A percentile compares a stretch with the other conserved stretches of the same genome.
These are phyloP conservation scores for Cyclotella atomus DNA, from an alignment of 108 stramenopile species.

Conservation along the genomic window DNA sequence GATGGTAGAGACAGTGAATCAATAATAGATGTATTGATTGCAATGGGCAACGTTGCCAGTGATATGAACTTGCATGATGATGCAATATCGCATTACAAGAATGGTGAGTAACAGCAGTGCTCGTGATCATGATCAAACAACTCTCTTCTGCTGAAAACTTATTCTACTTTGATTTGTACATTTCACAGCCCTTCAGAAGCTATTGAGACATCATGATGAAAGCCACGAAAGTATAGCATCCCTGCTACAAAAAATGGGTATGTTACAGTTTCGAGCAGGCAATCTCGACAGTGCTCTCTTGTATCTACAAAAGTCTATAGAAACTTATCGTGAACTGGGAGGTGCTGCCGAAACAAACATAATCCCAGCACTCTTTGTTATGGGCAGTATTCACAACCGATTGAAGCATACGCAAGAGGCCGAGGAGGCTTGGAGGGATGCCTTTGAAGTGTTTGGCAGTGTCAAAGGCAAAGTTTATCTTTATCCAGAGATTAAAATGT, in stretches of 20 bases:
- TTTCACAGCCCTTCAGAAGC: constrained; percentile 43
- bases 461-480: background rate
- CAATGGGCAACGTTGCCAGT: constrained; percentile 69
- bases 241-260: constrained; percentile 71
- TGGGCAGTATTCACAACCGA: constrained; percentile 75
- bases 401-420: constrained; percentile 56
- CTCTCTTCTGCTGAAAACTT: background rate
- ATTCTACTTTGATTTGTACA: background rate
- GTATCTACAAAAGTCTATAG: constrained; percentile 61
- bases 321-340: constrained; percentile 55
- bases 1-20: constrained; percentile 67
- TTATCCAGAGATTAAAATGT: background rate
- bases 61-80: constrained; percentile 59
- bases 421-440: constrained; percentile 57
- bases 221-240: constrained; percentile 63
- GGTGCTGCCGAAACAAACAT: constrained; percentile 53
- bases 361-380: constrained; percentile 62
- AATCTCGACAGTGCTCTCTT: constrained; percentile 57
- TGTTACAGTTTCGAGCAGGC: constrained; percentile 61
- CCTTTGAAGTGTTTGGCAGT: constrained; percentile 34
- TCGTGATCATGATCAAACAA: too few relatives aligned
- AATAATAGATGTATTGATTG: constrained; percentile 71
- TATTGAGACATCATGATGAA: constrained; percentile 33
- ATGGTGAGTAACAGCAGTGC: constrained; percentile 51
- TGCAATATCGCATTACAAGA: constrained; percentile 67